Evolutionary conservation across 2,329 filamentous ascomycete species (phyloP).

Genomic region (Monascus ruber): DNA sequence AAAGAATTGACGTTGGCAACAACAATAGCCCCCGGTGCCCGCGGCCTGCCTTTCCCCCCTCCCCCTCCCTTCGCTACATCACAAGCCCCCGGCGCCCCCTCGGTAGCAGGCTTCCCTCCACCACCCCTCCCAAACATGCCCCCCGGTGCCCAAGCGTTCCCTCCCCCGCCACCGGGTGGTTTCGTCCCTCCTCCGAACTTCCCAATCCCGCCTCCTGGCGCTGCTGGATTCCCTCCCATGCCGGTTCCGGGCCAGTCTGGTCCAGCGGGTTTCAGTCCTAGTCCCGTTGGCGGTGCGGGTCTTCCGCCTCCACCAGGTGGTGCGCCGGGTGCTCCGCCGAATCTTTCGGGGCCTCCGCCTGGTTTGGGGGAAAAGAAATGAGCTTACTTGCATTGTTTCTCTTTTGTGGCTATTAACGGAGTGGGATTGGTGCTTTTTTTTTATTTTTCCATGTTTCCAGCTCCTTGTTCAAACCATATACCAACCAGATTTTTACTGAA

Average conservation of each 20-base stretch:
- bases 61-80: constrained; percentile 17
- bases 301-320: constrained; percentile 19
- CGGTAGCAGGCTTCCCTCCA: constrained; percentile 24
- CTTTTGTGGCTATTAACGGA: too few species aligned
- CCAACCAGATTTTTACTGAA: too few species aligned
- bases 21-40: constrained; percentile 41
- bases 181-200: constrained; percentile 39
- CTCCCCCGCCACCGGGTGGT: constrained; percentile 12
- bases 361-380: constrained; percentile 20
- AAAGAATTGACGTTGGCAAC: constrained; percentile 5
- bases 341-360: constrained; percentile 14
- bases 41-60: constrained; percentile 41
- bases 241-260: constrained; percentile 12
- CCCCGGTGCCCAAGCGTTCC: constrained; percentile 18
- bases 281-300: constrained; percentile 13
- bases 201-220: constrained; percentile 31
- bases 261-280: constrained; percentile 11
- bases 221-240: constrained; percentile 22
- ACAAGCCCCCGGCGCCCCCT: constrained; percentile 24
- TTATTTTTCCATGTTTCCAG: too few species aligned
- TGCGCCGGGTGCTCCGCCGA: constrained; percentile 6
- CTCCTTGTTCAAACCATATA: too few species aligned
- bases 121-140: constrained; percentile 28
- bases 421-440: too few species aligned
- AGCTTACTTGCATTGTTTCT: not conserved